Percentiles rank a stretch among this genome's conserved stretches.
phyloP scores from a whole-genome alignment of 306 rosid genomes.

The Datisca glomerata region DNA sequence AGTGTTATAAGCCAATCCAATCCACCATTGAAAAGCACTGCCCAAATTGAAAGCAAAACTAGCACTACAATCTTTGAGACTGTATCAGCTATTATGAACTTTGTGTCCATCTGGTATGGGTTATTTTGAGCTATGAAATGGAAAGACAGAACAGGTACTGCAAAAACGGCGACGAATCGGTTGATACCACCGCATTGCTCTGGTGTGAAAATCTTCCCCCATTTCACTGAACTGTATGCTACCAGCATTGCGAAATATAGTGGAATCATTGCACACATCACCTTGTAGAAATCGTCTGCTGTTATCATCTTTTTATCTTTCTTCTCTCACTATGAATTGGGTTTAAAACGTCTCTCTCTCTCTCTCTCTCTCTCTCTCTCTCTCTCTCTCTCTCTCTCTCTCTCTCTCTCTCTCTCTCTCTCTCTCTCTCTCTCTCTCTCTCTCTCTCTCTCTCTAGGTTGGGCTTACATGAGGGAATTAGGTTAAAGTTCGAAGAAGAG shows the following conservation, averaged over 20 bases:
- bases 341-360: too few species aligned
- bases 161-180: slow-evolving; percentile 37
- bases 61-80: slow-evolving; percentile 26
- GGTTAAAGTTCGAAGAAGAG: too few species aligned
- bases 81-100: slow-evolving; percentile 27
- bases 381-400: neutral
- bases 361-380: neutral
- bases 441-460: neutral
- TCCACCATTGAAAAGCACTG: slow-evolving; percentile 10
- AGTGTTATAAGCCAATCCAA: slow-evolving; percentile 34
- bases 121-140: slow-evolving; percentile 35
- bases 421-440: neutral
- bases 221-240: slow-evolving; percentile 29
- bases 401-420: too few species aligned
- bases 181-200: slow-evolving; percentile 36
- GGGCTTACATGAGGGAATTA: neutral
- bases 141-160: slow-evolving; percentile 31
- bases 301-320: slow-evolving; percentile 11
- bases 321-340: neutral
- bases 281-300: slow-evolving; percentile 30
- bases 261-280: slow-evolving; percentile 35
- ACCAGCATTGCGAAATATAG: slow-evolving; percentile 37
- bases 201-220: slow-evolving; percentile 31
- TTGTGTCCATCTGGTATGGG: slow-evolving; percentile 33
- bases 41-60: slow-evolving; percentile 18